Percentiles rank a stretch among this genome's conserved stretches.
Evolutionary conservation across 805 yeast species (phyloP).

Genomic region (Saccharomyces paradoxus): DNA sequence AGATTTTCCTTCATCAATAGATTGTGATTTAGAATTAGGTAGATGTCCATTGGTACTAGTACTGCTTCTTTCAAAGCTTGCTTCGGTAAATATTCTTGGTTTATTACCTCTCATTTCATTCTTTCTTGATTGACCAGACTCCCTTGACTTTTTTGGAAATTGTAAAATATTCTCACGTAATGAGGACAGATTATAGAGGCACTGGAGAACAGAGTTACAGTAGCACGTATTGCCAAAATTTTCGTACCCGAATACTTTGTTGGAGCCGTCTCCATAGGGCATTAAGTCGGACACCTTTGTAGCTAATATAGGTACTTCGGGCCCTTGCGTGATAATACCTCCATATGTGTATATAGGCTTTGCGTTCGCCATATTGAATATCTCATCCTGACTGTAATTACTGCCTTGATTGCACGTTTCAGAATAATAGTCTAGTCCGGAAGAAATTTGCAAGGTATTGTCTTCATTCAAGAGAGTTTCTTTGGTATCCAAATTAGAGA

Average conservation of each 20-base stretch:
- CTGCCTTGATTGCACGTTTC: neutral
- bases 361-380: neutral
- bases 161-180: slow-evolving; percentile 53
- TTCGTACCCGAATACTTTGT: slow-evolving; percentile 71
- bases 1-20: neutral
- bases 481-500: neutral
- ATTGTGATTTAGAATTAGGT: slow-evolving; percentile 1
- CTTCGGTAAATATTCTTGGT: slow-evolving; percentile 23
- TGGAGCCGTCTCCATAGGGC: slow-evolving; percentile 61
- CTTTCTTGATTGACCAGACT: slow-evolving; percentile 31
- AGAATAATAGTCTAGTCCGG: neutral
- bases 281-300: slow-evolving; percentile 7
- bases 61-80: slow-evolving; percentile 11
- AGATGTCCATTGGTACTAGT: neutral
- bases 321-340: neutral
- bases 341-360: neutral
- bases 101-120: slow-evolving; percentile 34
- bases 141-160: slow-evolving; percentile 36
- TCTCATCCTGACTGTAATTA: neutral
- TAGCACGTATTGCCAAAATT: slow-evolving; percentile 89
- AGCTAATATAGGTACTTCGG: slow-evolving; percentile 1
- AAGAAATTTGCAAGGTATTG: neutral
- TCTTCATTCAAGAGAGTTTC: neutral
- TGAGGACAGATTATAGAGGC: slow-evolving; percentile 63
- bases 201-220: slow-evolving; percentile 85